Conservation (phyloP, 805 yeast genomes). For the Pichia thaimueangensis region DNA sequence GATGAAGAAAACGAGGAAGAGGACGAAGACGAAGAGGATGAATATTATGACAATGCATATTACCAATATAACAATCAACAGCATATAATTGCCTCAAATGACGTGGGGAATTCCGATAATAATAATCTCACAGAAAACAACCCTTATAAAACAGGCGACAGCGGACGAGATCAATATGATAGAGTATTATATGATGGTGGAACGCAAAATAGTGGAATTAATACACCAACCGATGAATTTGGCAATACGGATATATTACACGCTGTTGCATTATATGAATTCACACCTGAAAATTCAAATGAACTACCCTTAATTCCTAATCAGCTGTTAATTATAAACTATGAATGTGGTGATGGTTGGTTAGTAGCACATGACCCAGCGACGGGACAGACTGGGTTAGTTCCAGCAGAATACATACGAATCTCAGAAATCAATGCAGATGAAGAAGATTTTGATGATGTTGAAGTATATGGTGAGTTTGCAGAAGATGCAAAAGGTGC, state of each 20-base stretch:
- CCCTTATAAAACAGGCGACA: no score
- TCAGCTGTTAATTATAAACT: slow-evolving; percentile 76
- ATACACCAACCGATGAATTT: slow-evolving; percentile 5
- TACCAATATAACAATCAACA: neutral
- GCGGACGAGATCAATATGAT: no score
- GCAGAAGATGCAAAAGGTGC: slow-evolving; percentile 25
- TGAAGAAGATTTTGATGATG: slow-evolving; percentile 16
- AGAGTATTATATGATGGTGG: no score
- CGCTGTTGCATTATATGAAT: slow-evolving; percentile 86
- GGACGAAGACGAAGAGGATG: slow-evolving; percentile 11
- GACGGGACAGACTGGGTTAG: slow-evolving; percentile 80
- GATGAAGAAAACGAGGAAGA: slow-evolving; percentile 21
- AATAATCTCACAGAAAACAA: no score
- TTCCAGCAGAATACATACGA: slow-evolving; percentile 92
- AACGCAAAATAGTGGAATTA: no score
- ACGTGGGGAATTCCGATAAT: neutral
- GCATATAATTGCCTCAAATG: no score
- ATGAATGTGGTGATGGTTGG: slow-evolving; percentile 98
- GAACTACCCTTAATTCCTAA: slow-evolving; percentile 76
- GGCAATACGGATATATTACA: slow-evolving; percentile 20
- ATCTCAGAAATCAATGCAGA: slow-evolving; percentile 22
- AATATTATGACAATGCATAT: neutral
- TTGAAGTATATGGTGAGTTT: slow-evolving; percentile 23
- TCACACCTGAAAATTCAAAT: slow-evolving; percentile 89
- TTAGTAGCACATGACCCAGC: slow-evolving; percentile 79